Evolutionary conservation across 345 rosid genomes (phyloP).

Genomic region (Pseudoturritis turrita): DNA sequence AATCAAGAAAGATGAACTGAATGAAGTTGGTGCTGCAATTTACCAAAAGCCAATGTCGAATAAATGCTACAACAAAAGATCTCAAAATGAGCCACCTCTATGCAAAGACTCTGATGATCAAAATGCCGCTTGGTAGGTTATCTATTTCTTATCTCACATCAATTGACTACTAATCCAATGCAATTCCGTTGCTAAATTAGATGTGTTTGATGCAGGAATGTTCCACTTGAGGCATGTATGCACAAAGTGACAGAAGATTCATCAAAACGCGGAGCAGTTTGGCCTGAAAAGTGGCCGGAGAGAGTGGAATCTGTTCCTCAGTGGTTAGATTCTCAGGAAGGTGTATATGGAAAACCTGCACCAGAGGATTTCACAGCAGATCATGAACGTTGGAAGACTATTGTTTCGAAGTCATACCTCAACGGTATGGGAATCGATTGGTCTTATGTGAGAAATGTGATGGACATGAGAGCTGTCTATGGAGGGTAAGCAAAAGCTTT

Average conservation of each 20-base stretch:
- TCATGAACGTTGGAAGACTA: slow-evolving; percentile 61
- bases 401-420: slow-evolving; percentile 72
- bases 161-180: neutral
- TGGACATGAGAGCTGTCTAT: slow-evolving; percentile 95
- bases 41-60: slow-evolving; percentile 69
- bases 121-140: slow-evolving; percentile 57
- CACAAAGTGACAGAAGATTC: slow-evolving; percentile 58
- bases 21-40: slow-evolving; percentile 73
- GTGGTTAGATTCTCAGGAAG: slow-evolving; percentile 67
- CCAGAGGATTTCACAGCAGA: slow-evolving; percentile 50
- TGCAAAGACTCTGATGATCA: slow-evolving; percentile 50
- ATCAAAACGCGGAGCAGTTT: slow-evolving; percentile 41
- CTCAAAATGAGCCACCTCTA: slow-evolving; percentile 55
- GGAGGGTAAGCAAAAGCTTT: slow-evolving; percentile 69
- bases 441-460: slow-evolving; percentile 66
- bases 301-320: slow-evolving; percentile 68
- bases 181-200: neutral
- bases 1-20: slow-evolving; percentile 44
- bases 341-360: slow-evolving; percentile 63
- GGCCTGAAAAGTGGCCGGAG: slow-evolving; percentile 80
- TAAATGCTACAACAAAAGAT: slow-evolving; percentile 65
- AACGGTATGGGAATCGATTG: slow-evolving; percentile 64
- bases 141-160: neutral
- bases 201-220: slow-evolving; percentile 48
- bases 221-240: slow-evolving; percentile 65